Base-by-base conservation (phyloP, 1,284 basidiomycete genomes). In the Porogramme epimiltina region DNA sequence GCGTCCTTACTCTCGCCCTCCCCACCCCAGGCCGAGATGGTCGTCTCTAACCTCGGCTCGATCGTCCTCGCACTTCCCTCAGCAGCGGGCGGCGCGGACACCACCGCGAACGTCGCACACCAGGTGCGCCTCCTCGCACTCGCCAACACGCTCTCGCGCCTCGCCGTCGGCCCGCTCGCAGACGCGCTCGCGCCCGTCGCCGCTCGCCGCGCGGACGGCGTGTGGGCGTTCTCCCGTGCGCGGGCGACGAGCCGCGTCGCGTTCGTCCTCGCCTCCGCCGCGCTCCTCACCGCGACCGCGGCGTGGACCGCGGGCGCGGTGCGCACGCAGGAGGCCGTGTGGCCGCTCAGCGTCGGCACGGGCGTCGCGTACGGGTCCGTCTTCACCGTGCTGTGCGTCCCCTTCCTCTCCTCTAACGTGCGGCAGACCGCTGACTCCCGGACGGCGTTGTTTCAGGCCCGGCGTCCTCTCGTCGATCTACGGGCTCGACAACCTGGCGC, bases 31-130 rank as follows among this genome's bases (percentile, higher is more conserved):
- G 81, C 82, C 43, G 89, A 91, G 68, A 91, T 90, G 89, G 76
- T 91, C 20, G 84, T 91, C 26, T 83, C 87, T 10, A 91, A 89
- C 61, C 82, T 91, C 42, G 89, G 87, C 24, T 81, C 85, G 3
- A 86, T 91, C 45, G 78, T 85, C n/a, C 68, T 85, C 5, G 82
- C 87, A 8, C 74, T 91, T 37, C 78, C 81, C 23, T 45, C 55
- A 1, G 8, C 25, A 8, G 13, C 13, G 34, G 9, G 9, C 13
- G 44, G 31, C 15, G 47, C 51, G 3, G 45, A 38, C 37, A 47
- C 66, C 8, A 55, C 66, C 15, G 36, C 63, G 24, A 52, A 55
- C 15, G 38, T 64, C 33, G 47, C 84, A 5, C 74, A 71, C 19
- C 88, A 91, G 73, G 85, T 91, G n/a, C 81, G 82, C 49, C 68